Conservation (phyloP, 768 basidiomycete genomes). For the Candolleomyces aberdarensis region DNA sequence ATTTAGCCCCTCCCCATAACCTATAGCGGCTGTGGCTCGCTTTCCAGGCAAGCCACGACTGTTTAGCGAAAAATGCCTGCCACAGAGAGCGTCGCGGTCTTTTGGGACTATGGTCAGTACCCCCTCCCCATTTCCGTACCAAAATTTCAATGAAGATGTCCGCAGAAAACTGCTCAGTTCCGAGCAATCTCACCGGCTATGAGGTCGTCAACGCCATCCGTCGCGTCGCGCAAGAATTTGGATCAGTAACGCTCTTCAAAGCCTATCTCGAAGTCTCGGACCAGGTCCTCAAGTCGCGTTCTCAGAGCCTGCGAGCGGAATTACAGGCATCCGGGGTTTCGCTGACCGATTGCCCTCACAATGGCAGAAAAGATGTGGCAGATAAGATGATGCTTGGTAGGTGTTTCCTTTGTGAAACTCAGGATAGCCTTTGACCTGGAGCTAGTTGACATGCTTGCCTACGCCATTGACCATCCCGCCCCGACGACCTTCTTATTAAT, state of each 20-base stretch:
- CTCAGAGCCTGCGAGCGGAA: slow-evolving; percentile 31
- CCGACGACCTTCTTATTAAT: slow-evolving; percentile 54
- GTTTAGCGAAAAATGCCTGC: neutral
- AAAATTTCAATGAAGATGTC: neutral
- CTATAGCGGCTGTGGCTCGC: neutral
- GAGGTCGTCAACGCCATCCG: slow-evolving; percentile 41
- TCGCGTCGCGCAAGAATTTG: slow-evolving; percentile 42
- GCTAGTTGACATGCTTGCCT: slow-evolving; percentile 23
- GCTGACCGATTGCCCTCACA: slow-evolving; percentile 35
- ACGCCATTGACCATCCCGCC: slow-evolving; percentile 48
- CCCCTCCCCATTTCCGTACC: neutral
- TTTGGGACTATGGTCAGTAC: slow-evolving; percentile 42
- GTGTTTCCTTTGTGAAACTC: slow-evolving; percentile 1
- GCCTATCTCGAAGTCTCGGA: slow-evolving; percentile 48
- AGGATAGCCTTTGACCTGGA: neutral
- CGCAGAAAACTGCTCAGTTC: slow-evolving; percentile 35
- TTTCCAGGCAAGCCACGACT: neutral
- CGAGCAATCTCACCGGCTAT: slow-evolving; percentile 37
- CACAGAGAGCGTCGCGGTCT: slow-evolving; percentile 29
- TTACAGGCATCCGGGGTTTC: slow-evolving; percentile 48
- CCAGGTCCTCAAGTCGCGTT: slow-evolving; percentile 21
- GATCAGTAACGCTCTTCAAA: slow-evolving; percentile 47
- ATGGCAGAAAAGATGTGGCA: slow-evolving; percentile 36
- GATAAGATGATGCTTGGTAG: slow-evolving; percentile 52
- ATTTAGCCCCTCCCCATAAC: neutral